phyloP scores from a whole-genome alignment of 164 flowering plant genomes.

The Vitis vinifera region DNA sequence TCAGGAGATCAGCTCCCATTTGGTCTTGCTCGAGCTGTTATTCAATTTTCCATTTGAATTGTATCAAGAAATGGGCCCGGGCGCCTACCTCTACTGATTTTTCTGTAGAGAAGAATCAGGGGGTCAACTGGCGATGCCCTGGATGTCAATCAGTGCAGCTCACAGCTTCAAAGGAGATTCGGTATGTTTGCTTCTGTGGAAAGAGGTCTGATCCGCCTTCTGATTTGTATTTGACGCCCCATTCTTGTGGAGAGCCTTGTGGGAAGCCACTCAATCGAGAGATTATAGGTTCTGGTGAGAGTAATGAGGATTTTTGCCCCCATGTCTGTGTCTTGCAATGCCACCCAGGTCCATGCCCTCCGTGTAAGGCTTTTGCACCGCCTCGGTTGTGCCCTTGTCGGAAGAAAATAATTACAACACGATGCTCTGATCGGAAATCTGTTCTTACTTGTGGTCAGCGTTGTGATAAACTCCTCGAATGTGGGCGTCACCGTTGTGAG shows the following conservation, averaged over 20 bases:
- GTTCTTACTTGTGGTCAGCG: conserved; percentile 73
- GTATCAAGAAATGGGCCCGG: conserved; percentile 93
- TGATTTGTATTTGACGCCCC: conserved; percentile 88
- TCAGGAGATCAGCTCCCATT: conserved; percentile 72
- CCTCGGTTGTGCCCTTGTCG: conserved; percentile 83
- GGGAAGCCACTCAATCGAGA: conserved; percentile 75
- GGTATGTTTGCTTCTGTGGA: conserved; percentile 83
- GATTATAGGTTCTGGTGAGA: conserved; percentile 13
- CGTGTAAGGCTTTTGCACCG: conserved; percentile 95
- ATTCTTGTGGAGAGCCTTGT: conserved; percentile 97
- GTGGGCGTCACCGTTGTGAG: conserved; percentile 84
- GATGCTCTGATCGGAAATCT: conserved; percentile 76
- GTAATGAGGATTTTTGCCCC: conserved; percentile 66
- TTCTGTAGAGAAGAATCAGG: conserved; percentile 72
- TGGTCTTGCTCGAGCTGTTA: conserved; percentile 97
- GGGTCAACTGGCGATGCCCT: conserved; percentile 94
- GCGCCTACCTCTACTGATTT: conserved; percentile 88
- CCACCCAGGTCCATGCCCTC: conserved; percentile 99
- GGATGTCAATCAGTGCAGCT: conserved; percentile 96
- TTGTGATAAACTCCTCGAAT: conserved; percentile 75
- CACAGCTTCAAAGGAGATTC: conserved; percentile 61
- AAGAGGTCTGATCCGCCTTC: conserved; percentile 84
- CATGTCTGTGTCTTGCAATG: conserved; percentile 93
- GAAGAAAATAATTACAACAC: conserved; percentile 66
- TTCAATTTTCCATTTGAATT: conserved; percentile 80